These are phyloP conservation scores for Phialemoniopsis sp. DNA, from an alignment of 2,329 filamentous ascomycete species.

Conservation along the genomic window DNA sequence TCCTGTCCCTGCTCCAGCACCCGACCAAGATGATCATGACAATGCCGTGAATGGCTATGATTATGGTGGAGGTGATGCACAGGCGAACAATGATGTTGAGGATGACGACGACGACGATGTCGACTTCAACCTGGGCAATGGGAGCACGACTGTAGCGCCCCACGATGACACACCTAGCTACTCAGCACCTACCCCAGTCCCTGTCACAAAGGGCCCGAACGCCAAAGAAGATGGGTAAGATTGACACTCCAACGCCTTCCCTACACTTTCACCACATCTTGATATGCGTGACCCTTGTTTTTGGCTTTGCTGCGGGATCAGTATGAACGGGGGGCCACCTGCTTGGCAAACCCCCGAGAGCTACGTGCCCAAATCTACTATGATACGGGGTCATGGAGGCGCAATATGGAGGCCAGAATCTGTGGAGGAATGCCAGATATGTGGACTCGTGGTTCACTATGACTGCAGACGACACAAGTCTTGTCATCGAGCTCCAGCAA, in stretches of 20 bases:
- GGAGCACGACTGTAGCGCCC: conserved; percentile 17
- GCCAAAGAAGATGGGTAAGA: conserved; percentile 94
- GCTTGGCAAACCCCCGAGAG: too few relatives aligned
- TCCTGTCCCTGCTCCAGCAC: conserved; percentile 11
- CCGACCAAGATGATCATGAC: conserved; percentile 18
- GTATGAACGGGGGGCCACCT: too few relatives aligned
- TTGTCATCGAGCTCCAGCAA: too few relatives aligned
- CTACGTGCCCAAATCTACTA: too few relatives aligned
- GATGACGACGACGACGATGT: conserved; percentile 50
- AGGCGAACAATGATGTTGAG: conserved; percentile 31
- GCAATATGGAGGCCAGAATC: too few relatives aligned
- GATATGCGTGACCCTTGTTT: conserved; percentile 1
- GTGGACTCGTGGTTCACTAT: too few relatives aligned
- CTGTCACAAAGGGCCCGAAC: conserved; percentile 48
- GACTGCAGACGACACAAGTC: too few relatives aligned
- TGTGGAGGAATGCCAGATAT: too few relatives aligned
- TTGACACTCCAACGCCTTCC: conserved; percentile 14
- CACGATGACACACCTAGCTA: conserved; percentile 20
- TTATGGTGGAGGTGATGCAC: conserved; percentile 29
- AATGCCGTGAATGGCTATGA: conserved; percentile 16
- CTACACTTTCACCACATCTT: conserved; percentile 3
- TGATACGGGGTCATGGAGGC: too few relatives aligned
- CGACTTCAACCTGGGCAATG: conserved; percentile 47
- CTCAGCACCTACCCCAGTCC: conserved; percentile 23
- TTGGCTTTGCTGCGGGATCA: background rate